Evolutionary conservation across 1,284 basidiomycete species (phyloP), one percentile per base, ranked within the genome.

Genomic region (Cryptococcus deneoformans): DNA sequence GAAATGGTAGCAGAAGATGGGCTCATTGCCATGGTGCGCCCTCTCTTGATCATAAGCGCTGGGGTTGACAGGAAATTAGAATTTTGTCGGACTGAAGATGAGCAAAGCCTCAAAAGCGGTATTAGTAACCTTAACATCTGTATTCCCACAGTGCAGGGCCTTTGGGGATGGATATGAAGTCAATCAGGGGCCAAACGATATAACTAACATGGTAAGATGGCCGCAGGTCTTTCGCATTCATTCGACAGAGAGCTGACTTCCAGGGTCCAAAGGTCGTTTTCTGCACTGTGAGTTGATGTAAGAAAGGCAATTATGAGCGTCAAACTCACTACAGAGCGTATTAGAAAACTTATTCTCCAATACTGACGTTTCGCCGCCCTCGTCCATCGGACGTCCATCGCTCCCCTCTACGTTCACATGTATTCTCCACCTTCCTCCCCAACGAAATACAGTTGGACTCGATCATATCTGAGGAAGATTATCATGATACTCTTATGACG

Each of bases 131-230:
- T 74, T 96, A 2, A 75, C 75, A 80, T 62, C 81, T 71, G 66
- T 83, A 70, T 93, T 95, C 72, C 80, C 80, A 1, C 82, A 84
- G 64, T 96, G 92, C 71, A 84, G 90, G 20, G 86, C 83, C 1
- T 92, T 93, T 79, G 86, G 88, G 62, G 92, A 95, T 73, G 77
- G 80, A 9, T 71, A 84, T 12, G 65, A 65, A 40, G 53, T 47
- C 3, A 48, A 60, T 49, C 59, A 82, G 29, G 80, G 84, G 43
- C 72, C 80, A 34, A 75, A 81, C 2, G 84, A 86, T 44, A 86
- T 89, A 67, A 78, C 87, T 50, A 93, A 93, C 72, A 83, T 91
- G 77, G 90, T 90, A 62, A 54, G 82, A 29, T 29, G 29, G 29
- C 29, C 29, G 29, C 29, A 5, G 3, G 5, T 29, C 29, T 29